Evolutionary conservation across 495 filamentous ascomycete species (phyloP), one percentile per base, ranked within the genome.

Genomic region (Hypoxylon fragiforme): DNA sequence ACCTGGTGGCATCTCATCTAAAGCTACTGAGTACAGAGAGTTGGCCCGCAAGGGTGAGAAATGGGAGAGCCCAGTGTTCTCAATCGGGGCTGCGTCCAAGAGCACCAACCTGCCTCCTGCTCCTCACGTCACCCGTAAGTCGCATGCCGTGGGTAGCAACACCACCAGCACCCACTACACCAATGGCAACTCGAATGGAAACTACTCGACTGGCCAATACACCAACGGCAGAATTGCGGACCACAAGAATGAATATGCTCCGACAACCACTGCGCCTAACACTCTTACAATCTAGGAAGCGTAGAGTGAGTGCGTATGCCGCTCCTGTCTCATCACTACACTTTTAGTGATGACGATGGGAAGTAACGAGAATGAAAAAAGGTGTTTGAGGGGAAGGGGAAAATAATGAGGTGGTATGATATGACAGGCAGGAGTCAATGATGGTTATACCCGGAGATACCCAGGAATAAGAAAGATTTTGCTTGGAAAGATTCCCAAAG

Each of bases 41-140:
- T 77, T 96, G 31, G 89, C 94, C 11, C 74, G 76, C 45, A 91
- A 90, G 79, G 94, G 95, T 41, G 87, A 97, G 60, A 86, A 85
- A 70, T 98, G 94, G 94, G 86, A 96, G 74, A 92, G 87, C 21
- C 91, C 95, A 22, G 84, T 98, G 63, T 98, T 98, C 78, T 85
- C 81, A 63, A 86, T 97, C 54, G 95, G 94, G 44, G 77, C 71
- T n/a, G 90, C 92, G 5, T 62, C 78, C 3, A 83, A 87, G 73
- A 87, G 89, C 11, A 75, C 71, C 26, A 80, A 87, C 63, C 81
- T 97, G 37, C 89, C 91, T 3, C 62, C 72, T 41, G 70, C 83
- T n/a, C 77, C 79, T 0, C 45, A 77, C 37, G 76, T 95, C 30
- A 80, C 76, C 26, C 86, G 89, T 59, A 96, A 95, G 77, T 48